Base-by-base conservation (phyloP, 2,329 filamentous ascomycete species). In the Clarireedia paspali region DNA sequence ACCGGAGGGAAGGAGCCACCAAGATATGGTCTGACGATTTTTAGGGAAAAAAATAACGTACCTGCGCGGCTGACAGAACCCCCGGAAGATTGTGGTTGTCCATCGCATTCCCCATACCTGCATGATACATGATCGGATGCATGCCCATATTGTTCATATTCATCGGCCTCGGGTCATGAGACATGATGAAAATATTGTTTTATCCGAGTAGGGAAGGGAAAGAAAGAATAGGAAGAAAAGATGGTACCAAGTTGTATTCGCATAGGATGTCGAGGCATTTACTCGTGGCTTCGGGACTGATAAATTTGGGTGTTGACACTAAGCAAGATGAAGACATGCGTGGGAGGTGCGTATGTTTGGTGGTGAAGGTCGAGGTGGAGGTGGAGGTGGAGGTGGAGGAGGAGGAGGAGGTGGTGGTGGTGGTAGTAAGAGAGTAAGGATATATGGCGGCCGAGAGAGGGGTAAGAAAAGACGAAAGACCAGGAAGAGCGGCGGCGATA, bases 1-100 rank as follows among this genome's bases (percentile, higher is more conserved):
- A 26, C 12, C 17, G 10, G 40, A 27, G 23, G 17, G 50, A 40
- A 48, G 42, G 20, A 2, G 15, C 7, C 9, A 47, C 2, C 6
- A 20, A 15, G 14, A 47, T 46, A 14, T 15, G 26, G 12, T 47
- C 23, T 17, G 23, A 47, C 23, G 14, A 55, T 38, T n/a, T 20
- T 20, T 20, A 20, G 42, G 23, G 38, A 47, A 20, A 48, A 27
- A 39, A 38, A 23, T 39, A 24, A 34, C 52, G 42, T 63, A 68
- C 65, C 64, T 66, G 66, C 57, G 64, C 63, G 57, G 58, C 61
- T 62, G 64, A 63, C 52, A 66, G 52, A 39, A 54, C 59, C 10
- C 58, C 58, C 24, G 45, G 56, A 30, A 34, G 10, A 34, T 34
- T 34, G 30, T 34, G 30, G 30, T 34, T 34, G 12, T 34, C 30